phyloP scores from a whole-genome alignment of 148 eudicot species.

The Chenopodium album region DNA sequence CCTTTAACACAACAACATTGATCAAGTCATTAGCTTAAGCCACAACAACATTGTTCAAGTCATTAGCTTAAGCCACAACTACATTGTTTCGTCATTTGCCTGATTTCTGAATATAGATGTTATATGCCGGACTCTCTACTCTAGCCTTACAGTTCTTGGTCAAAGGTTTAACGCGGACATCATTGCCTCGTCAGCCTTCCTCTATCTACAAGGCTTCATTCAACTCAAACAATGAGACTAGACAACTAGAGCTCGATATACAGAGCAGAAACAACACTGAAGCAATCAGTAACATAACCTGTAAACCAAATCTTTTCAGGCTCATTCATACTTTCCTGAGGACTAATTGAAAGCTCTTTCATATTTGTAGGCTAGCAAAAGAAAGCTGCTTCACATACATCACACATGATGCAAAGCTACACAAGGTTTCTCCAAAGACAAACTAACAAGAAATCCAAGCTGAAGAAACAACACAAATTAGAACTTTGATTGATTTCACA shows the following conservation, averaged over 20 bases:
- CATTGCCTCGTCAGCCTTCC: neutral
- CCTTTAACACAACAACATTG: no score
- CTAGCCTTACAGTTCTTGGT: neutral
- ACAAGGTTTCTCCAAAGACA: neutral
- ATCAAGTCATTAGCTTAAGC: no score
- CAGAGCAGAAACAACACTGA: no score
- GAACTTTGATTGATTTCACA: neutral
- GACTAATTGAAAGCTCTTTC: neutral
- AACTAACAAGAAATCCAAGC: neutral
- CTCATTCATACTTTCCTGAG: neutral
- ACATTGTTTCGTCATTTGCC: no score
- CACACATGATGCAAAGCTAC: constrained; percentile 5
- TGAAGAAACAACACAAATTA: neutral
- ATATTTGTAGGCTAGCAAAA: neutral
- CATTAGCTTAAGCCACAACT: no score
- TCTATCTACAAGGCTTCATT: neutral
- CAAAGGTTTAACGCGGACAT: neutral
- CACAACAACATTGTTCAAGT: no score
- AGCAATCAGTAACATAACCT: no score
- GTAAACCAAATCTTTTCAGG: neutral
- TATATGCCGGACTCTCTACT: neutral
- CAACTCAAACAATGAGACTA: neutral
- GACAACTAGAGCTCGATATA: neutral
- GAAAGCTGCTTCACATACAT: neutral
- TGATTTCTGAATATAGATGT: neutral